Percentiles rank a stretch among this genome's conserved stretches.
phyloP scores from a whole-genome alignment of 2,329 filamentous ascomycete species.

The Chaetomiaceae sp. region DNA sequence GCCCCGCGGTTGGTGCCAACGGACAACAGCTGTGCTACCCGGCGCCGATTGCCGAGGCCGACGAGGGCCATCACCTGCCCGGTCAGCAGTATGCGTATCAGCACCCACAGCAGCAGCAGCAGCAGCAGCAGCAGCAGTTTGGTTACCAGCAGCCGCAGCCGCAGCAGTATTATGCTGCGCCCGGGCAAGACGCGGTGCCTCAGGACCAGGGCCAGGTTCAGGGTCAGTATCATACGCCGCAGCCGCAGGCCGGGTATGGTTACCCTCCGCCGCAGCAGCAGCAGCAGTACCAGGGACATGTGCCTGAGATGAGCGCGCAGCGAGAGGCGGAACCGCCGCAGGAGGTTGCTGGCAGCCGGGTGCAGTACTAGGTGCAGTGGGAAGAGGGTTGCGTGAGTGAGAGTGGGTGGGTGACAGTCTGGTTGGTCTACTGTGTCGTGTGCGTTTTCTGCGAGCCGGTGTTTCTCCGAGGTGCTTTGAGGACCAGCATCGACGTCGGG shows the following conservation, averaged over 20 bases:
- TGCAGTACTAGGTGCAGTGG: background rate
- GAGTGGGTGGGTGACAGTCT: background rate
- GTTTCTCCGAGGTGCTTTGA: too few species aligned
- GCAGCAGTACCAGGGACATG: background rate
- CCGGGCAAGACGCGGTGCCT: too few species aligned
- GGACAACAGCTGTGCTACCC: constrained; percentile 4
- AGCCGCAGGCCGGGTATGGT: background rate
- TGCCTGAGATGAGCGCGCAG: constrained; percentile 13
- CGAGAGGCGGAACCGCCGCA: constrained; percentile 13
- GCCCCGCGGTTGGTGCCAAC: background rate
- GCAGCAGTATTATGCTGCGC: too few species aligned
- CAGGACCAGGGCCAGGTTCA: background rate
- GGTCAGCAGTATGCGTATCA: background rate
- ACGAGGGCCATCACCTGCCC: constrained; percentile 12
- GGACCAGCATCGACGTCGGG: too few species aligned
- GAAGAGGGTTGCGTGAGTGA: too few species aligned
- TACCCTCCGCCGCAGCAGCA: constrained; percentile 2
- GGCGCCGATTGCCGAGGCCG: constrained; percentile 18
- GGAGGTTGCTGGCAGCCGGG: constrained; percentile 14
- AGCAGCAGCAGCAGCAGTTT: constrained; percentile 1
- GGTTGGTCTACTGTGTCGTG: background rate
- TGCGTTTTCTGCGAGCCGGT: too few species aligned
- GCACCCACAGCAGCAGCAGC: constrained; percentile 11
- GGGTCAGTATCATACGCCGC: background rate
- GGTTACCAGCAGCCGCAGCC: constrained; percentile 9